Evolutionary conservation across 2,329 filamentous ascomycete species (phyloP), one percentile per base, ranked within the genome.

Genomic region (Pseudocercospora macadamiae): DNA sequence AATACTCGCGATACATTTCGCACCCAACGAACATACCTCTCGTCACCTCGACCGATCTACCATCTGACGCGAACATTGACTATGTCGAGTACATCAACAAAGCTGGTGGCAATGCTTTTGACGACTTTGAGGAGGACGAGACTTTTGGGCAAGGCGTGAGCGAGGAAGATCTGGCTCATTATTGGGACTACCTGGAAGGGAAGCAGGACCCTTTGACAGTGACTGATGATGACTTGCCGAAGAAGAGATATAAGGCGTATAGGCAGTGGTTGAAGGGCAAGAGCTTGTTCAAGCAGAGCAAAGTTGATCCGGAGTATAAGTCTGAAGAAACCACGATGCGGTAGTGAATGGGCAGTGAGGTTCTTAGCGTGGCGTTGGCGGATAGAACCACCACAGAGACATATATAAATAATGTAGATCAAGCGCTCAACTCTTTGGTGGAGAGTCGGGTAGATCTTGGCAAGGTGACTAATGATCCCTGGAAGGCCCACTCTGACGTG

Each of bases 241-340:
- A 96, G 83, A 97, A 97, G 82, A 82, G 95, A 67, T 99, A 99
- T 75, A 97, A 96, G 77, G 90, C 93, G 8, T 99, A 99, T 76
- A 81, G 88, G 69, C 96, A 97, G 76, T 99, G 95, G 93, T 80
- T 99, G 71, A 84, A 87, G 62, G 93, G 93, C 16, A 97, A 97
- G 79, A 96, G 91, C 69, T 83, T 97, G 69, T 97, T 97, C 75
- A 97, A 97, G 77, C 93, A 97, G 80, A 81, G 79, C 61, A 82
- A 81, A 66, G 77, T 81, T 36, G 79, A 82, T 75, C 79, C 79
- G 1, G 79, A 82, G 71, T 81, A 53, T 42, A 30, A 34, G n/a
- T 3, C 47, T 4, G 47, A 49, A 26, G 47, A 21, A 1, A 47
- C 42, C 7, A 28, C 42, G 14, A 47, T 47, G 42, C 21, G 42